These are phyloP conservation scores for Backusella liffmaniae DNA, from an alignment of 192 early-diverging fungal species.

Conservation along the genomic window DNA sequence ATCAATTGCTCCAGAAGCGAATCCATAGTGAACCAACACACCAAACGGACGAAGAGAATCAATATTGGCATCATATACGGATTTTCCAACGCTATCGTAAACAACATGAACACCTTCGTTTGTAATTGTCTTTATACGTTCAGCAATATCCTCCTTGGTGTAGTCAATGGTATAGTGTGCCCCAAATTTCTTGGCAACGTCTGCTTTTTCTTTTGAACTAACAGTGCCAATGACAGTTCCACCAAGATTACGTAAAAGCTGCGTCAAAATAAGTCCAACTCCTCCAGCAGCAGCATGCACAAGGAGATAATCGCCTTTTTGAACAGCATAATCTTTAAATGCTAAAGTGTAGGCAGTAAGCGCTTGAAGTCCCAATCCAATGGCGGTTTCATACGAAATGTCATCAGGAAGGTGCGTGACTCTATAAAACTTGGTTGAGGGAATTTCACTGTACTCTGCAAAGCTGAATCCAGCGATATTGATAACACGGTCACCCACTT, in stretches of 20 bases:
- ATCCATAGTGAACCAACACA: conserved; percentile 83
- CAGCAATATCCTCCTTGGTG: conserved; percentile 58
- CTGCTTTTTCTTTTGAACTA: conserved; percentile 69
- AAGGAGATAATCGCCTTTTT: conserved; percentile 73
- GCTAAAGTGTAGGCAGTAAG: conserved; percentile 79
- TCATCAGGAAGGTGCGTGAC: conserved; percentile 50
- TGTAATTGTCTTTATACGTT: conserved; percentile 72
- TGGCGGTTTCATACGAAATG: conserved; percentile 57
- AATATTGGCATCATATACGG: conserved; percentile 75
- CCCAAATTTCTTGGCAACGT: conserved; percentile 56
- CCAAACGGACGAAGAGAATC: conserved; percentile 66
- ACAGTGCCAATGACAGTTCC: conserved; percentile 91
- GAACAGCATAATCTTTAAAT: conserved; percentile 66
- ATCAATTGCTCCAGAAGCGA: conserved; percentile 78
- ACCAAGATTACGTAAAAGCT: conserved; percentile 71
- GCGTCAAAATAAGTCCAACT: conserved; percentile 76
- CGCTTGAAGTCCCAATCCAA: conserved; percentile 74
- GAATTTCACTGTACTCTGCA: conserved; percentile 70
- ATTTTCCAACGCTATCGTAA: conserved; percentile 86
- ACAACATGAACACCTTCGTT: conserved; percentile 77
- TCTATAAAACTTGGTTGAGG: conserved; percentile 11
- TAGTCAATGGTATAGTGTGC: conserved; percentile 79
- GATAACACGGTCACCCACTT: conserved; percentile 82
- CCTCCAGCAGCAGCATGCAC: conserved; percentile 92
- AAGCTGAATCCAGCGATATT: conserved; percentile 64